phyloP scores from a whole-genome alignment of 768 basidiomycete genomes.

The Fomitopsis pulvina region DNA sequence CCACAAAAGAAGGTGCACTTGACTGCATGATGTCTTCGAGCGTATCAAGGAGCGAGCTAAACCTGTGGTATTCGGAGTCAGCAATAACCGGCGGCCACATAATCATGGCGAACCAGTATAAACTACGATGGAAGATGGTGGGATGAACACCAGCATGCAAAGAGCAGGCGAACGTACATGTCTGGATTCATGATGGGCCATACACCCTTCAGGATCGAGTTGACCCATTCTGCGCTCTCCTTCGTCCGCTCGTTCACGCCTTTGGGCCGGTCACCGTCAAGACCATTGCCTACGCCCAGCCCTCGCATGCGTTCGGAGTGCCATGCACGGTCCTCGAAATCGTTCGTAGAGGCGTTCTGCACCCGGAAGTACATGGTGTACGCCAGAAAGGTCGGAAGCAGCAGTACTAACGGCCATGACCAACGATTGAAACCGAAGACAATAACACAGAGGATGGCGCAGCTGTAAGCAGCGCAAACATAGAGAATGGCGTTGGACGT shows the following conservation, averaged over 20 bases:
- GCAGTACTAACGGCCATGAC: constrained; percentile 1
- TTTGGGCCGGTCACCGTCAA: constrained; percentile 22
- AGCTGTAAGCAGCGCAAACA: constrained; percentile 15
- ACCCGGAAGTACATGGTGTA: constrained; percentile 20
- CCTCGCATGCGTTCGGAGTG: constrained; percentile 27
- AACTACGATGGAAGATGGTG: not conserved
- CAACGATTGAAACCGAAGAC: constrained; percentile 6
- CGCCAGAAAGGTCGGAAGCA: constrained; percentile 16
- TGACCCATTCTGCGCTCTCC: constrained; percentile 58
- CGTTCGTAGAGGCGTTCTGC: constrained; percentile 14
- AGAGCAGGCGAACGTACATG: constrained; percentile 23
- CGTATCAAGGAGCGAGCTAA: constrained; percentile 53
- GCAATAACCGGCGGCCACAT: not conserved
- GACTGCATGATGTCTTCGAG: constrained; percentile 54
- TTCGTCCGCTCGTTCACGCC: constrained; percentile 21
- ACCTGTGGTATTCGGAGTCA: constrained; percentile 17
- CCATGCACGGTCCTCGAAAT: constrained; percentile 26
- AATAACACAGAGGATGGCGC: constrained; percentile 13
- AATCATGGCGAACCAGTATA: not conserved
- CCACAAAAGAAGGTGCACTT: constrained; percentile 40
- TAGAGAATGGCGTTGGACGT: constrained; percentile 14
- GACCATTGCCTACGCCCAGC: constrained; percentile 20
- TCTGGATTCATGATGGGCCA: constrained; percentile 76
- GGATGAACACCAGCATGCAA: not conserved
- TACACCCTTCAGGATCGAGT: constrained; percentile 49